Evolutionary conservation across 2,329 filamentous ascomycete genomes (phyloP).

Genomic region (Aspergillus transmontanensis): DNA sequence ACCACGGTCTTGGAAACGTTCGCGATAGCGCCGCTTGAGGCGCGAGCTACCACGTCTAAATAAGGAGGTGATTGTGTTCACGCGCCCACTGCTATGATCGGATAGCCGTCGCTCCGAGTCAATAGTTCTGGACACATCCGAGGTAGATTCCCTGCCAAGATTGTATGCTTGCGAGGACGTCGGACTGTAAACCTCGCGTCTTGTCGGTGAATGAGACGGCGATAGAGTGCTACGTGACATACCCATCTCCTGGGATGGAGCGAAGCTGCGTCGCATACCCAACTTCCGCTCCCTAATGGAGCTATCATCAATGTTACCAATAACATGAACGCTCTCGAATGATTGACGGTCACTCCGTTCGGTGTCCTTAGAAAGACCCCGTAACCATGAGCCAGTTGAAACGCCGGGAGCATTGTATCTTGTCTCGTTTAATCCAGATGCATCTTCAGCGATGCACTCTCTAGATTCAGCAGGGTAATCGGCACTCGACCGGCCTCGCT

Average conservation of each 20-base stretch:
- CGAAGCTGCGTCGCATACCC: constrained; percentile 33
- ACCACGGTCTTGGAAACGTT: constrained; percentile 54
- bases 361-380: constrained; percentile 33
- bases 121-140: constrained; percentile 56
- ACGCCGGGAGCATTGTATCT: constrained; percentile 13
- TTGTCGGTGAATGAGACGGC: constrained; percentile 46
- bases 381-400: constrained; percentile 35
- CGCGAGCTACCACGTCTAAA: constrained; percentile 67
- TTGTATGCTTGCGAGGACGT: constrained; percentile 58
- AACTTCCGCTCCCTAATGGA: constrained; percentile 34
- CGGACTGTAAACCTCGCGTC: constrained; percentile 51
- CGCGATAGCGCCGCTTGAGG: constrained; percentile 58
- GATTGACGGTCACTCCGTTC: constrained; percentile 27
- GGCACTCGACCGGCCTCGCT: constrained; percentile 11
- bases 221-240: constrained; percentile 37
- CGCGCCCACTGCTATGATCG: constrained; percentile 51
- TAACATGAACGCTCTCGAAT: constrained; percentile 33
- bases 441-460: constrained; percentile 13
- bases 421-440: constrained; percentile 8
- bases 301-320: constrained; percentile 38
- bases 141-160: constrained; percentile 53
- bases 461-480: constrained; percentile 12
- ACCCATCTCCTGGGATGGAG: constrained; percentile 36
- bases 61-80: constrained; percentile 68
- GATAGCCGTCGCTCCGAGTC: constrained; percentile 58